Base-by-base conservation (phyloP, 2,329 filamentous ascomycete genomes). In the Colletotrichum sp. region DNA sequence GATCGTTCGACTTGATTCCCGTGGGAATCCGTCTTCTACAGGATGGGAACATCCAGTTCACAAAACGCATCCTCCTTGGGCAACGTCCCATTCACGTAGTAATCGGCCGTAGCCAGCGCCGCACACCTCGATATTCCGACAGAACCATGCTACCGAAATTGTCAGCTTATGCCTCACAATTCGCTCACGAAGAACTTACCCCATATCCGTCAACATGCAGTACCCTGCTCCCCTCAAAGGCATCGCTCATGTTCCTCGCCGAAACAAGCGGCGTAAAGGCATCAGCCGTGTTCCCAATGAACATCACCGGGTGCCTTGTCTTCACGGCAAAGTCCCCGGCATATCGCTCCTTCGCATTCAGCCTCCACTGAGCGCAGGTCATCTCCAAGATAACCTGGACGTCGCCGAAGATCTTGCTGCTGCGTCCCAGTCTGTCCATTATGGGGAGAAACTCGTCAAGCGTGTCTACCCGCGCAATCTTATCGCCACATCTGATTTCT, bases 251-350 rank as follows among this genome's bases (percentile, higher is more conserved):
- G 59, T 86, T 86, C 60, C 78, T 79, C 1, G 85, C 86, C 21
- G 85, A 85, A 5, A 68, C 78, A 8, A 88, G 77, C 3, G 86
- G 85, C 3, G 85, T 87, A n/a, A 83, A 79, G 0, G 81, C 82
- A 68, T 88, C 86, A 32, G 80, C 80, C 1, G 81, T 83, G 73
- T 85, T 87, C 9, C 83, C 83, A 12, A 87, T 80, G 16, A 88
- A 75, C 3, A 88, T 79, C 3, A 87, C 65, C 0, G 84, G 82
- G 18, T 82, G 82, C 69, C 78, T 81, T 0, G 84, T 83, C 71
- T 80, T 81, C 57, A 81, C 81, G 18, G 72, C 72, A 64, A 86
- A 85, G 63, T 82, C 80, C 1, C 81, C 83, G 3, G 70, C 78
- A 62, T 84, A 85, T 18, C 80, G 79, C 77, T 86, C 85, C 62